Evolutionary conservation across 257 asterid genomes (phyloP).

Genomic region (Cynanchum wilfordii): DNA sequence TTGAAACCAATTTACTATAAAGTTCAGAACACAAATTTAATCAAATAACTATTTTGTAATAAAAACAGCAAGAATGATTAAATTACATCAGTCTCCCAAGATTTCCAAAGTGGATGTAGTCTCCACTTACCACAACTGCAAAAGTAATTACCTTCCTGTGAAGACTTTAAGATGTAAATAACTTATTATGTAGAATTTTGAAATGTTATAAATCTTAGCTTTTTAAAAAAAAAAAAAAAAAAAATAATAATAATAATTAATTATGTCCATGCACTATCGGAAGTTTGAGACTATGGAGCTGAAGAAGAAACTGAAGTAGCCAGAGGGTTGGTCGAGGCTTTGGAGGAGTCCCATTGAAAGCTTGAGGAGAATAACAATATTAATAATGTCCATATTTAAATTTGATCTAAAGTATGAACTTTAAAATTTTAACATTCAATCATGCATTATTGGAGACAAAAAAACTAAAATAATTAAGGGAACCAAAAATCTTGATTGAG

Average conservation of each 20-base stretch:
- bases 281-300: no score
- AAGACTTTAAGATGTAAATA: not conserved
- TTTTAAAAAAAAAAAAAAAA: not conserved
- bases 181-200: not conserved
- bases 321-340: no score
- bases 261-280: not conserved
- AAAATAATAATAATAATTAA: no score
- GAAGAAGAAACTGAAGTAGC: no score
- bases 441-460: not conserved
- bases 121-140: not conserved
- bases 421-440: not conserved
- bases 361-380: no score
- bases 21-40: not conserved
- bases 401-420: slow-evolving; percentile 10
- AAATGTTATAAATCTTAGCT: not conserved
- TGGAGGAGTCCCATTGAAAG: no score
- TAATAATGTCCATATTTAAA: no score
- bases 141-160: not conserved
- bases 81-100: not conserved
- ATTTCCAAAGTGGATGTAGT: not conserved
- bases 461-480: not conserved
- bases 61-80: not conserved
- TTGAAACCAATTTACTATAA: not conserved
- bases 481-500: not conserved
- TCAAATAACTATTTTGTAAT: not conserved